Evolutionary conservation across 441 rosid species (phyloP).

Genomic region (Cnidoscolus chayamansa): DNA sequence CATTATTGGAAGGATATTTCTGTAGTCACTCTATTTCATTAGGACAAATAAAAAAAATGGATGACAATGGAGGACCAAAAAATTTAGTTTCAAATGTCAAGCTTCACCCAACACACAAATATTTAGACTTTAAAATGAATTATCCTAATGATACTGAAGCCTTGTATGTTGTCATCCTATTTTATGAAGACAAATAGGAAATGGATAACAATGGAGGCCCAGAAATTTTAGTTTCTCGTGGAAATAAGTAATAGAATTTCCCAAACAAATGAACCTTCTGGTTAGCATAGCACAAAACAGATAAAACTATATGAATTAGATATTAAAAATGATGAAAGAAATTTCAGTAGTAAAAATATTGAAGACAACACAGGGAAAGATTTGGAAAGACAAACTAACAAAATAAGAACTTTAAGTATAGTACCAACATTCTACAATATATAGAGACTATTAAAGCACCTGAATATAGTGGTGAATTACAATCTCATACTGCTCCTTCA

Average conservation of each 20-base stretch:
- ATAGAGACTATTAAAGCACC: slow-evolving; percentile 38
- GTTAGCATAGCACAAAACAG: background rate
- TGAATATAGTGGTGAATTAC: slow-evolving; percentile 90
- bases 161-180: background rate
- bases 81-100: background rate
- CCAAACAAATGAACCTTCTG: background rate
- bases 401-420: slow-evolving; percentile 4
- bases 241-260: background rate
- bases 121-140: too few relatives aligned
- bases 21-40: slow-evolving; percentile 4
- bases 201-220: background rate
- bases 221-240: background rate
- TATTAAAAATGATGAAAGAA: background rate
- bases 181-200: background rate
- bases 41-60: background rate
- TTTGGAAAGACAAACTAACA: slow-evolving; percentile 3
- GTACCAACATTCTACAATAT: background rate
- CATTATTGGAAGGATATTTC: background rate
- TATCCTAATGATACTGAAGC: too few relatives aligned
- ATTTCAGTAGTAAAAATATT: background rate
- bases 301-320: background rate
- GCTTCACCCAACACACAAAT: too few relatives aligned
- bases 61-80: slow-evolving; percentile 1
- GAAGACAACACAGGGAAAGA: background rate
- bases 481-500: slow-evolving; percentile 93